Conservation (phyloP, 441 rosid genomes). For the Daphne laureola region DNA sequence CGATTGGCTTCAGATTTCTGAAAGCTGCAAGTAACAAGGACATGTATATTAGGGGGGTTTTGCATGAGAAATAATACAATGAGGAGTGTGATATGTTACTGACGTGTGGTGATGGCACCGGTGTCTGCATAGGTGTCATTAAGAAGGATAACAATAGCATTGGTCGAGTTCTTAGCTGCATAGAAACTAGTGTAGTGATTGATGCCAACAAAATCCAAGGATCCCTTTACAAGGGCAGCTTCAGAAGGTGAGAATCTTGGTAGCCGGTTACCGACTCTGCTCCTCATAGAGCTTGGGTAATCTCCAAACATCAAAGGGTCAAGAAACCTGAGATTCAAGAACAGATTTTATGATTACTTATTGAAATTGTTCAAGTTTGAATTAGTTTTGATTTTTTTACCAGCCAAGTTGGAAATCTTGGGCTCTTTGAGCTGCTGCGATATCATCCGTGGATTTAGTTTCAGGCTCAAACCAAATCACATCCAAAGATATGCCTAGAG, state of each 20-base stretch:
- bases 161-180: constrained; percentile 28
- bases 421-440: constrained; percentile 59
- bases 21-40: constrained; percentile 38
- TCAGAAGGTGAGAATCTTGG: constrained; percentile 53
- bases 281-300: constrained; percentile 74
- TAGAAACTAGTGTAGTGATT: constrained; percentile 85
- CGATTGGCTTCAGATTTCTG: constrained; percentile 38
- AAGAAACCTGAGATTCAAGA: constrained; percentile 42
- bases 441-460: constrained; percentile 37
- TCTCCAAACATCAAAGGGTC: constrained; percentile 76
- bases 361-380: too few species aligned
- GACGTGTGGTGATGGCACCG: constrained; percentile 66
- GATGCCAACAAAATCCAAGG: constrained; percentile 80
- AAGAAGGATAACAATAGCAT: constrained; percentile 25
- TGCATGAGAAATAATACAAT: background rate
- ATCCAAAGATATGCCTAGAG: constrained; percentile 45
- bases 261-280: constrained; percentile 54
- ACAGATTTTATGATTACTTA: background rate
- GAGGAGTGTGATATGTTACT: constrained; percentile 7
- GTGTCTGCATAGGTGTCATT: constrained; percentile 67
- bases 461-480: constrained; percentile 53
- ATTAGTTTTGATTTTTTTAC: constrained; percentile 16
- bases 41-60: too few species aligned
- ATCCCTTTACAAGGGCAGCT: constrained; percentile 51
- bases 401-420: constrained; percentile 75